Evolutionary conservation across 768 basidiomycete genomes (phyloP).

Genomic region (Xerocomellus amylosporus): DNA sequence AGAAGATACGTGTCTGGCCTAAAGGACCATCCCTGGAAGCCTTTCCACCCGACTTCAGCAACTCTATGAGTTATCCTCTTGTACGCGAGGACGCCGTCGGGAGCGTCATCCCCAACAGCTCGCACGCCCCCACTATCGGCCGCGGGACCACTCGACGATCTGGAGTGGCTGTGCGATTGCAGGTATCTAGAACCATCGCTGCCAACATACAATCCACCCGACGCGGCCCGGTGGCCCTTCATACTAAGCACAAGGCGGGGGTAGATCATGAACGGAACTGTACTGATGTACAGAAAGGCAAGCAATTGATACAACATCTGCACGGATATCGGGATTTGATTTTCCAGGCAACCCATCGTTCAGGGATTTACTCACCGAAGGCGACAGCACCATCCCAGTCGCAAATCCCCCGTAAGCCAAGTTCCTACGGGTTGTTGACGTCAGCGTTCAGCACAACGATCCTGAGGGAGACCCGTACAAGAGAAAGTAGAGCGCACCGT

Average conservation of each 20-base stretch:
- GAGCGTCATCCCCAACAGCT: neutral
- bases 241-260: slow-evolving; percentile 5
- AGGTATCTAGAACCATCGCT: neutral
- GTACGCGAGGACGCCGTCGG: neutral
- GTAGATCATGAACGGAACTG: slow-evolving; percentile 8
- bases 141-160: neutral
- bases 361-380: neutral
- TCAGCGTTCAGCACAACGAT: neutral
- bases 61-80: too few relatives aligned
- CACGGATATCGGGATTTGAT: neutral
- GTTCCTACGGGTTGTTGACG: neutral
- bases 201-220: neutral
- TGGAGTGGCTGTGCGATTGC: neutral
- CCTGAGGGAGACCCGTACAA: neutral
- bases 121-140: neutral
- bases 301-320: neutral
- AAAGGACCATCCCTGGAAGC: too few relatives aligned
- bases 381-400: neutral
- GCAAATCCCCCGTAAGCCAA: neutral
- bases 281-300: neutral
- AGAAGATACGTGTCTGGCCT: too few relatives aligned
- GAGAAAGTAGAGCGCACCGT: slow-evolving; percentile 11
- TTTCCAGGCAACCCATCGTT: neutral
- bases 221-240: neutral
- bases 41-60: too few relatives aligned